Evolutionary conservation across 2,329 filamentous ascomycete species (phyloP).

Genomic region (Domatiomyces globalis): DNA sequence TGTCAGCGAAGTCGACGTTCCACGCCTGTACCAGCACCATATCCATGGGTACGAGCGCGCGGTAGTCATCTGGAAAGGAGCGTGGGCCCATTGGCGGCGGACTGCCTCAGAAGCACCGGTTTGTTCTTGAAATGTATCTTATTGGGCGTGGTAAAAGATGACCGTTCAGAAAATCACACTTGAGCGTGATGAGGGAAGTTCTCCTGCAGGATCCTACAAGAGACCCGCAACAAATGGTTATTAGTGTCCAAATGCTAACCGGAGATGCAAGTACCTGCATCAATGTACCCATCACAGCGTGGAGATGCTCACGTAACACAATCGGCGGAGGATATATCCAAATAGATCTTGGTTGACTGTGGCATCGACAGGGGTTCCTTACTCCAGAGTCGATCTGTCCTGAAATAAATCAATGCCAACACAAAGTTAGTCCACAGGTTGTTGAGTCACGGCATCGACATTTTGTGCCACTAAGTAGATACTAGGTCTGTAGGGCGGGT

Average conservation of each 20-base stretch:
- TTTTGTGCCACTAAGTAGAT: background rate
- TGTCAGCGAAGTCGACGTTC: background rate
- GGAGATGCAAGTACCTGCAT: too few species aligned
- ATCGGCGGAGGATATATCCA: too few species aligned
- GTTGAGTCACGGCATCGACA: background rate
- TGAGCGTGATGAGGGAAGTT: too few species aligned
- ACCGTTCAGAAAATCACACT: too few species aligned
- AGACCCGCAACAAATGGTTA: too few species aligned
- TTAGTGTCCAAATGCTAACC: too few species aligned
- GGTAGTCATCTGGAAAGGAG: constrained; percentile 4
- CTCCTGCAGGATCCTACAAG: too few species aligned
- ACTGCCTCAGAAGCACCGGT: background rate
- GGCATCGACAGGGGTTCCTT: background rate
- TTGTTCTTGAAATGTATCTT: too few species aligned
- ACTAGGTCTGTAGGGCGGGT: background rate
- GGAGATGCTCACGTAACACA: too few species aligned
- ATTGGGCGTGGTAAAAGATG: too few species aligned
- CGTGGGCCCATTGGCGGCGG: background rate
- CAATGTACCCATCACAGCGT: too few species aligned
- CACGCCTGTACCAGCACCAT: background rate
- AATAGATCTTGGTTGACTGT: background rate
- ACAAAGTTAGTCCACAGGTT: background rate
- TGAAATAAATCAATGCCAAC: background rate
- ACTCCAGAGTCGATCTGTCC: background rate
- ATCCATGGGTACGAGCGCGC: background rate